Conservation (phyloP, 805 yeast species). For the Saccharomycopsis sp. region DNA sequence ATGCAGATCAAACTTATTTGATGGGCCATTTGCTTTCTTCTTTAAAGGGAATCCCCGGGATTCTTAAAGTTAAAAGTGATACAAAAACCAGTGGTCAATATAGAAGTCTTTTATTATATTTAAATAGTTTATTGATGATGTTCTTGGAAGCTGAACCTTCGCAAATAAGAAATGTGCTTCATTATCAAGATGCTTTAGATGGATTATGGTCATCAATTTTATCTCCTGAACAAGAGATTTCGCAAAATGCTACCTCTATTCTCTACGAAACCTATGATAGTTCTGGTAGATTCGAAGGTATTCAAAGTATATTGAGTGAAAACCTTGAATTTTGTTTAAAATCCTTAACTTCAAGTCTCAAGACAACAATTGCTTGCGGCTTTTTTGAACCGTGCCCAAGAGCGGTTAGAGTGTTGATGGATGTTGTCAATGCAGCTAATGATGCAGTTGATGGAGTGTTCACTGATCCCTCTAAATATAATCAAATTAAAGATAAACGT, state of each 20-base stretch:
- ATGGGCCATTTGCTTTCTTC: constrained; percentile 21
- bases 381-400: constrained; percentile 68
- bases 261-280: constrained; percentile 71
- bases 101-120: constrained; percentile 22
- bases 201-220: constrained; percentile 71
- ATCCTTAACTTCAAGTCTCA: constrained; percentile 38
- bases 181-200: constrained; percentile 33
- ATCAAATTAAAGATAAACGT: constrained; percentile 19
- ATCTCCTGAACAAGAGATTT: constrained; percentile 45
- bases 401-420: constrained; percentile 65
- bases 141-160: constrained; percentile 30
- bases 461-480: constrained; percentile 23
- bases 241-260: constrained; percentile 61
- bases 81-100: constrained; percentile 20
- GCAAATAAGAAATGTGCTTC: constrained; percentile 30
- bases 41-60: constrained; percentile 23
- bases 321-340: constrained; percentile 36
- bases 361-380: constrained; percentile 33
- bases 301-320: constrained; percentile 40
- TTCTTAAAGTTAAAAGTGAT: constrained; percentile 19
- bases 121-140: constrained; percentile 29
- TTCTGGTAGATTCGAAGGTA: constrained; percentile 68
- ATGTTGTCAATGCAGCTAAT: constrained; percentile 49
- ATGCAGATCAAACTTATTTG: constrained; percentile 5
- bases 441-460: constrained; percentile 57